Percentiles rank a stretch among this genome's conserved stretches.
Conservation (phyloP, 2,329 filamentous ascomycete genomes). For the Neodidymelliopsis sp. region DNA sequence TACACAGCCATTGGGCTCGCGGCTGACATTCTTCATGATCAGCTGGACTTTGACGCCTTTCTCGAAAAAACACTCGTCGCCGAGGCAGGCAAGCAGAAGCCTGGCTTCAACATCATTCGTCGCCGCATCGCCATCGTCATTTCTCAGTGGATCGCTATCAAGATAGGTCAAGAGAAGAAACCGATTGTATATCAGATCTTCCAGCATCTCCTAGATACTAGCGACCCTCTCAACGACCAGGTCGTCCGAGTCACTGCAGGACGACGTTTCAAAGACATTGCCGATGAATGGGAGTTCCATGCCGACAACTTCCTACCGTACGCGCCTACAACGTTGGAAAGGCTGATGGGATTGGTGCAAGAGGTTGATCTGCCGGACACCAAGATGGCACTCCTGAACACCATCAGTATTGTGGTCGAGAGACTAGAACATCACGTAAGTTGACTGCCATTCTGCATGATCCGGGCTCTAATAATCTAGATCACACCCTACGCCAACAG, state of each 20-base stretch:
- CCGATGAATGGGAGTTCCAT: constrained; percentile 85
- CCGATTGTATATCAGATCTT: constrained; percentile 87
- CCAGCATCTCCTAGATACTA: constrained; percentile 79
- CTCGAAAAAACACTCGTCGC: constrained; percentile 75
- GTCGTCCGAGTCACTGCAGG: constrained; percentile 93
- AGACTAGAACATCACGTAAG: constrained; percentile 77
- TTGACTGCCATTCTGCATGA: neutral
- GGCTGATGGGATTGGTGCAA: constrained; percentile 78
- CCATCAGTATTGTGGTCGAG: constrained; percentile 79
- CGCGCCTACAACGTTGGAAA: constrained; percentile 74
- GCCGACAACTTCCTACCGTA: constrained; percentile 78
- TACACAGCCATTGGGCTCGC: constrained; percentile 93
- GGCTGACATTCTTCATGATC: constrained; percentile 74
- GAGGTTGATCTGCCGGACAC: constrained; percentile 85
- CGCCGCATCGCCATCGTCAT: constrained; percentile 88
- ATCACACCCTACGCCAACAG: constrained; percentile 75
- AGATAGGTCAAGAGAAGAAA: constrained; percentile 71
- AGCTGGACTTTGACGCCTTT: constrained; percentile 85
- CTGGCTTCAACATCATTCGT: constrained; percentile 80
- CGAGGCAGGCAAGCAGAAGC: constrained; percentile 75
- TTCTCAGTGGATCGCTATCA: constrained; percentile 86
- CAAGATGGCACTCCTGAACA: constrained; percentile 88
- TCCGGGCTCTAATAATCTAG: constrained; percentile 38
- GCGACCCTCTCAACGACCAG: constrained; percentile 82
- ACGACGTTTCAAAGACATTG: constrained; percentile 79